Base-by-base conservation (phyloP, 192 early-diverging fungal species). In the Spinellus fusiger region DNA sequence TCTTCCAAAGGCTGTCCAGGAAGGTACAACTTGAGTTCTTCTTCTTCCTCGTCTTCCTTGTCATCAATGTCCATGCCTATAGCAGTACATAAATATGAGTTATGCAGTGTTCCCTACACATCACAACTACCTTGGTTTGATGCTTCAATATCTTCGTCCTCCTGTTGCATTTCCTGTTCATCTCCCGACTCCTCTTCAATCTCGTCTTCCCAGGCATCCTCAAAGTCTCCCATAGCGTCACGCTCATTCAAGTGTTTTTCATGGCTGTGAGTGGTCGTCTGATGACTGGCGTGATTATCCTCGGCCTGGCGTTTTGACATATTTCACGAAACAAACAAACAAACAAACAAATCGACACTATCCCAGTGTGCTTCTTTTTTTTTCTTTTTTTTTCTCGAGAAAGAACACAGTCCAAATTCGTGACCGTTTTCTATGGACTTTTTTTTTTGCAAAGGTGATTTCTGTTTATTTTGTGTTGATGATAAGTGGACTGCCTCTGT, bases 151-250 rank as follows among this genome's bases (percentile, higher is more conserved):
- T 4, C 40, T 52, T 70, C 64, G 18, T 72, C 58, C 8, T 73
- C 38, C 16, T 65, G 54, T 25, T 57, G 27, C 34, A 57, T 74
- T 44, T 77, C 77, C 20, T 74, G 77, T 18, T 73, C 75, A 10
- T 49, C 31, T 48, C 35, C 85, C 29, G 85, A 76, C 55, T 91
- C 91, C 57, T 84, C 80, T 65, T 82, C 86, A 27, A 83, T 59
- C 67, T 93, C 93, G 73, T 97, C 95, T 56, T 94, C 94, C 75
- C 77, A 97, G 28, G 88, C 81, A 72, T 97, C 95, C 71, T 97
- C 93, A 62, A 93, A 97, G 74, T 92, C 89, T 63, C 88, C 90
- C 81, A 90, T 86, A n/a, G 73, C 85, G 50, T 82, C 85, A 35
- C 77, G 73, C 48, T 76, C 67, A 27, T 27, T 25, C 35, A 51